phyloP scores from a whole-genome alignment of 495 filamentous ascomycete species.

The Trichoderma erinaceum region DNA sequence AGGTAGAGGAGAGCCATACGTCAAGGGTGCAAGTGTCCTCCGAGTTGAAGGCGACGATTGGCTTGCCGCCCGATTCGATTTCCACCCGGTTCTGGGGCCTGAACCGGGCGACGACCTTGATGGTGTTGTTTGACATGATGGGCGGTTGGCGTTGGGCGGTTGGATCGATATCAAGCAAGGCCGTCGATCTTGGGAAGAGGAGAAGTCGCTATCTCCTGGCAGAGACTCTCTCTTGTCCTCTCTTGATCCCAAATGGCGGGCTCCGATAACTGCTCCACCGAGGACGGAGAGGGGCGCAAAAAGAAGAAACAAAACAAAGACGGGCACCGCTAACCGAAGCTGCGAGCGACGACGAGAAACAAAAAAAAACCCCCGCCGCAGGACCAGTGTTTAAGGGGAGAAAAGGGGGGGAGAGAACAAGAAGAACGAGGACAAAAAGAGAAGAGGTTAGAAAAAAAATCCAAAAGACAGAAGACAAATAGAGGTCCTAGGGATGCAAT shows the following conservation, averaged over 20 bases:
- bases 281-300: neutral
- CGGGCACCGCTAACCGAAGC: neutral
- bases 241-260: conserved; percentile 12
- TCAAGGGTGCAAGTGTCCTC: conserved; percentile 84
- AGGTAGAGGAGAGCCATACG: conserved; percentile 45
- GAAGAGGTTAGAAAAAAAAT: neutral
- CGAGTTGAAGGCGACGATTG: conserved; percentile 81
- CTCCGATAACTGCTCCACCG: neutral
- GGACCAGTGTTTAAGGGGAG: neutral
- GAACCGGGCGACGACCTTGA: conserved; percentile 91
- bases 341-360: neutral
- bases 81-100: conserved; percentile 94
- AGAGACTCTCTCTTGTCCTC: neutral
- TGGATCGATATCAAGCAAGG: neutral
- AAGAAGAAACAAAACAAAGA: neutral
- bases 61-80: conserved; percentile 79
- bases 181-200: conserved; percentile 3
- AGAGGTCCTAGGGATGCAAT: conserved; percentile 11
- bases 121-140: conserved; percentile 51
- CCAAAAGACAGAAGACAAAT: neutral
- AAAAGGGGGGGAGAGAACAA: neutral
- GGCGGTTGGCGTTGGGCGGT: conserved; percentile 23
- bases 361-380: conserved; percentile 2
- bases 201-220: neutral
- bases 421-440: neutral